Base-by-base conservation (phyloP, 2,329 filamentous ascomycete species). In the Aspergillus aculeatinus region DNA sequence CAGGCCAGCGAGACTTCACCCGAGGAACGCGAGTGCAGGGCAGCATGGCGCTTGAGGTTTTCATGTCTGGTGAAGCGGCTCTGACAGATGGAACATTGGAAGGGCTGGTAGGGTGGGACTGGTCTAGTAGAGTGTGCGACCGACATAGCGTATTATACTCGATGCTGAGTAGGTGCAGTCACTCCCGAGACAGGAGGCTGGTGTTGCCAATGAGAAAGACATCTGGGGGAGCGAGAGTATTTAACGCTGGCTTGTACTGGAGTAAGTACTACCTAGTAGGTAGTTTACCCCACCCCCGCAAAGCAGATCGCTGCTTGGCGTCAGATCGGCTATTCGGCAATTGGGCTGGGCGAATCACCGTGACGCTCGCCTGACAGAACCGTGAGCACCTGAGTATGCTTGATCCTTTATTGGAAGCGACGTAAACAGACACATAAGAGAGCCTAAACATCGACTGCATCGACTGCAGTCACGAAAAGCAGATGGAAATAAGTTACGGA, bases 11-110 rank as follows among this genome's bases (percentile, higher is more conserved):
- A 69, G 5, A 66, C 63, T 31, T 71, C 70, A 14, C 66, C 59
- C 14, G 59, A 63, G 5, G 74, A 74, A 10, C 72, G 70, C 6
- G 70, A 68, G 60, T 80, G 78, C 4, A 79, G 68, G 1, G 71
- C 68, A 7, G 77, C 70, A 70, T 80, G 78, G 52, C 77, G 75
- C 62, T 79, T 78, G 61, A 78, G 73, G 57, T 78, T 77, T 66
- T 78, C 76, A 52, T 77, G 72, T 29, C 75, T 70, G 29, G 75
- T 77, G 49, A 78, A 77, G 31, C 74, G 75, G 55, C 67, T 72
- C 49, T 68, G 70, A 59, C 78, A 79, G 55, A 79, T 57, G 29
- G 66, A 61, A 63, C 77, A 80, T 64, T 80, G 72, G 55, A 78
- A 79, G 10, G 77, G 77, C 61, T 79, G 77, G 19, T 62, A 68